Evolutionary conservation across 371 early-diverging fungal species (phyloP).

Genomic region (Mucor mucedo): DNA sequence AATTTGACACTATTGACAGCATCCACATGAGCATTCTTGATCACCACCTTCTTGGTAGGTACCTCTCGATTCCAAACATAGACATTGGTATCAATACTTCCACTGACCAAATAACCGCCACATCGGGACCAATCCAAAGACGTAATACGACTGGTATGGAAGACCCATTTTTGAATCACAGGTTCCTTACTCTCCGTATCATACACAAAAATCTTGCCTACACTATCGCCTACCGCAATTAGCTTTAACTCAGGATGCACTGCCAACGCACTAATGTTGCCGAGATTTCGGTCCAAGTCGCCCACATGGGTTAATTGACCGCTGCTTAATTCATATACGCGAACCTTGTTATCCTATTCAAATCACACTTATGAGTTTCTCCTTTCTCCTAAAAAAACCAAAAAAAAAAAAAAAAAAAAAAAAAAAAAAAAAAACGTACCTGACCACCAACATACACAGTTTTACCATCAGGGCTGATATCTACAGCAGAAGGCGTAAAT

Average conservation of each 20-base stretch:
- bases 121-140: constrained; percentile 81
- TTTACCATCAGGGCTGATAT: constrained; percentile 60
- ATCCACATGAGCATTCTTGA: constrained; percentile 87
- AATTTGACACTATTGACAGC: constrained; percentile 79
- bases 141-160: constrained; percentile 89
- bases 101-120: constrained; percentile 77
- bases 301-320: constrained; percentile 24
- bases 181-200: constrained; percentile 61
- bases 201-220: constrained; percentile 82
- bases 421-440: constrained; percentile 36
- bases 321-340: constrained; percentile 38
- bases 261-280: constrained; percentile 77
- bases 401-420: too few relatives aligned
- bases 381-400: too few relatives aligned
- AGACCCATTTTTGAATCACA: constrained; percentile 80
- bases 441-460: constrained; percentile 73
- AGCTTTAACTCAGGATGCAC: constrained; percentile 74
- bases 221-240: constrained; percentile 84
- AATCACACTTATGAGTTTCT: too few relatives aligned
- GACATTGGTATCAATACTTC: constrained; percentile 88
- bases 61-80: constrained; percentile 88
- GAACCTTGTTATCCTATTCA: constrained; percentile 56
- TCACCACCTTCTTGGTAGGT: constrained; percentile 76
- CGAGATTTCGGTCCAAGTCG: constrained; percentile 58
- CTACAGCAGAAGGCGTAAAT: constrained; percentile 63